Evolutionary conservation across 2,329 filamentous ascomycete genomes (phyloP), one percentile per base, ranked within the genome.

Genomic region (Xylaria sp.): DNA sequence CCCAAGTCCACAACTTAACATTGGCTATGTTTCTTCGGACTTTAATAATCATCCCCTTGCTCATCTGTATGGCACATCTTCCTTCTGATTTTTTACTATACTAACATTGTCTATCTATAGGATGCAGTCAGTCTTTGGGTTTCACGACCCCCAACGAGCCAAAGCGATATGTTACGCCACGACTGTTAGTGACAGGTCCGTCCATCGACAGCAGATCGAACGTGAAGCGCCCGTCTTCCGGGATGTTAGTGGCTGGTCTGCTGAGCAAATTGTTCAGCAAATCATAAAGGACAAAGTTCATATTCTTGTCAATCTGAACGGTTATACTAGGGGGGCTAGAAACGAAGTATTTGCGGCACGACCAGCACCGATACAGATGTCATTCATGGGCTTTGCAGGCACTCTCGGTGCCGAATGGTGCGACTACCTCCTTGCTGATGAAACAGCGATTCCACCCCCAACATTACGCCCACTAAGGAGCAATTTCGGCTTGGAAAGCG

Each of bases 1-100:
- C 1, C 95, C 95, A 1, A 83, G 81, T 43, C 93, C 93, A 0
- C 87, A 90, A 67, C 82, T 99, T n/a, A 94, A 92, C 68, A 87
- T 99, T 62, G 95, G 95, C 47, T 99, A 99, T 75, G 88, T 99
- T 37, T 98, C 95, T 3, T 98, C 95, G 0, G 95, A 99, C 77
- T 99, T 99, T 78, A 99, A 99, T 73, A 99, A 99, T 70, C 95
- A 99, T 73, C 95, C 95, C 3, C 80, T 99, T 33, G 95, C 95
- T 23, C 95, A 99, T 78, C 77, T 99, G 83, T 87, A 79, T 78
- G 83, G 71, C 13, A 38, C 9, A 9, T 13, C 41, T 19, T 37
- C 11, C 27, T 23, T 54, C 13, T 46, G 11, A 15, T 7, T 35
- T 19, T 1, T 37, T 9, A 23, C 29, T 11, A 35, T 64, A 27